These are phyloP conservation scores for Fraxinus dipetala DNA, from an alignment of 305 asterid genomes.

Conservation along the genomic window DNA sequence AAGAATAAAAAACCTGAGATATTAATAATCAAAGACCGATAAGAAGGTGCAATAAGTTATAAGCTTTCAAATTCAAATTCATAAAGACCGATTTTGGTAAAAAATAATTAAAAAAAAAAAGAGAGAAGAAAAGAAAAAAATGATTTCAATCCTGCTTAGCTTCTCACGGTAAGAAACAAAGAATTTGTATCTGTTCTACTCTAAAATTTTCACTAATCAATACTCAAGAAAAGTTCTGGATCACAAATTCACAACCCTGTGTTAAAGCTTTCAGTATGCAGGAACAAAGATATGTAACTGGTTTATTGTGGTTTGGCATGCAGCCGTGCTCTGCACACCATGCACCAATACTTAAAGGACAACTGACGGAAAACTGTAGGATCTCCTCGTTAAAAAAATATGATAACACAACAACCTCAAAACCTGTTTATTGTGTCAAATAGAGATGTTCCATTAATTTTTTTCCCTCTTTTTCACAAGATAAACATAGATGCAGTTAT, in stretches of 20 bases:
- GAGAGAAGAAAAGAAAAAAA: background rate
- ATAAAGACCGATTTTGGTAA: background rate
- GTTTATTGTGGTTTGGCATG: background rate
- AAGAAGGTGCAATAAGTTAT: background rate
- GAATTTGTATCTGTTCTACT: background rate
- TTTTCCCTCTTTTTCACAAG: background rate
- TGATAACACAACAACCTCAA: background rate
- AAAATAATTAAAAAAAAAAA: background rate
- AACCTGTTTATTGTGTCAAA: background rate
- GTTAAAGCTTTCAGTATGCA: background rate
- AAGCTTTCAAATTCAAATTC: background rate
- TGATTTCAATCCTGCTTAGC: constrained; percentile 1
- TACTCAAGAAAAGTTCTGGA: background rate
- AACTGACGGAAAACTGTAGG: background rate
- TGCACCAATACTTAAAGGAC: constrained; percentile 3
- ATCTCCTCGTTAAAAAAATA: background rate
- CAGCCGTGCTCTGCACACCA: background rate
- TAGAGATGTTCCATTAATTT: background rate
- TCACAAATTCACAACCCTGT: background rate
- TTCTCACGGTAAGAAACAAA: constrained; percentile 1
- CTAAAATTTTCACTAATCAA: background rate
- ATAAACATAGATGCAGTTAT: background rate
- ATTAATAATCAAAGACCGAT: background rate
- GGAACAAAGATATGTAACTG: background rate
- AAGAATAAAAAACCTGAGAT: background rate